These are phyloP conservation scores for Globisporangium rhizosaccharum DNA, from an alignment of 352 stramenopile species.

Conservation along the genomic window DNA sequence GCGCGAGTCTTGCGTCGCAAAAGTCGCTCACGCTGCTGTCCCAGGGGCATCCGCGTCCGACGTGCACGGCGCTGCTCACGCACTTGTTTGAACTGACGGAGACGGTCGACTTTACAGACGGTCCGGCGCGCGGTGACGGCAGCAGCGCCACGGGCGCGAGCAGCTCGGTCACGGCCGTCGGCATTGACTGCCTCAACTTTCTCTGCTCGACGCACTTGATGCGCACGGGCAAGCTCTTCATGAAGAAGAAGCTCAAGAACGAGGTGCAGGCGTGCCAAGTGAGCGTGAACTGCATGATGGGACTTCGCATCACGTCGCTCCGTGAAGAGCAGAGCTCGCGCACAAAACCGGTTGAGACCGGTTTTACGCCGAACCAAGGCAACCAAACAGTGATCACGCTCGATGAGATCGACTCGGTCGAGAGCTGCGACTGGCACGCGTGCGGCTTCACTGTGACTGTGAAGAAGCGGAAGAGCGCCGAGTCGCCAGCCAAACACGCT, in stretches of 20 bases:
- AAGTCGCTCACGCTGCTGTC: slow-evolving; percentile 63
- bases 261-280: slow-evolving; percentile 63
- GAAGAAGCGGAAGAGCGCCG: slow-evolving; percentile 38
- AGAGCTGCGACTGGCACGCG: slow-evolving; percentile 65
- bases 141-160: slow-evolving; percentile 12
- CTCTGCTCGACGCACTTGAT: slow-evolving; percentile 82
- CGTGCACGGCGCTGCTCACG: slow-evolving; percentile 74
- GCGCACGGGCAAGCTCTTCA: slow-evolving; percentile 49
- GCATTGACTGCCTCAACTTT: slow-evolving; percentile 85
- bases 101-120: slow-evolving; percentile 78
- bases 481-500: slow-evolving; percentile 3
- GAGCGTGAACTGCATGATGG: slow-evolving; percentile 87
- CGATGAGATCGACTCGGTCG: slow-evolving; percentile 76
- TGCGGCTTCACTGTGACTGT: slow-evolving; percentile 68
- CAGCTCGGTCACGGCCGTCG: slow-evolving; percentile 44
- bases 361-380: slow-evolving; percentile 51
- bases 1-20: slow-evolving; percentile 42
- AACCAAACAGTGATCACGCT: slow-evolving; percentile 68
- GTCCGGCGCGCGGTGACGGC: slow-evolving; percentile 15
- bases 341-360: slow-evolving; percentile 29
- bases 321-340: slow-evolving; percentile 37
- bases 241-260: slow-evolving; percentile 80
- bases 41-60: slow-evolving; percentile 63
- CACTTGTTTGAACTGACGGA: slow-evolving; percentile 82
- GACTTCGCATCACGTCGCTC: slow-evolving; percentile 61